These are phyloP conservation scores for Aegilops sharonensis DNA, from an alignment of 176 grass and related monocot genomes.

Conservation along the genomic window DNA sequence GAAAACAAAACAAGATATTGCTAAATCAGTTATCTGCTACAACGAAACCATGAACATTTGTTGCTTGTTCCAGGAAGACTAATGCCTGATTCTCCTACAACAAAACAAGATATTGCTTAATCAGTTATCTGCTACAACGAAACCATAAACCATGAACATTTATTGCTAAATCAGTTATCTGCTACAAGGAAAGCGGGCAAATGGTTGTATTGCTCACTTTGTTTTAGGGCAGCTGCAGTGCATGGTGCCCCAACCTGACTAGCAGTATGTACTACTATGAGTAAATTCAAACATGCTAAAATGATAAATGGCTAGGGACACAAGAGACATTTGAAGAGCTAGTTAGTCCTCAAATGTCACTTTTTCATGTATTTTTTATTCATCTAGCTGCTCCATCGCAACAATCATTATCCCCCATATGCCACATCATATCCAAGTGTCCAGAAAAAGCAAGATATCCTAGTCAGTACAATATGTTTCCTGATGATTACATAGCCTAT, in stretches of 20 bases:
- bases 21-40: neutral
- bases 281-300: too few species aligned
- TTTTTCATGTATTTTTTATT: neutral
- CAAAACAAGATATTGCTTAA: too few species aligned
- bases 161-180: too few species aligned
- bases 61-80: neutral
- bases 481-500: neutral
- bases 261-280: neutral
- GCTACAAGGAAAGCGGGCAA: neutral
- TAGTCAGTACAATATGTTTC: neutral
- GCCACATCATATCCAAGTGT: neutral
- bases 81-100: neutral
- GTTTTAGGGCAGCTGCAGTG: neutral
- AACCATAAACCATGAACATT: too few species aligned
- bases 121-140: too few species aligned
- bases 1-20: conserved; percentile 1
- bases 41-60: neutral
- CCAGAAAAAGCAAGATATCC: neutral
- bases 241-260: conserved; percentile 4
- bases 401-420: conserved; percentile 19
- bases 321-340: conserved; percentile 10
- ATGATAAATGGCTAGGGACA: neutral
- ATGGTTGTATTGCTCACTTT: neutral
- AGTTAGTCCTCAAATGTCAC: neutral
- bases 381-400: neutral